Evolutionary conservation across 805 yeast genomes (phyloP), one percentile per base, ranked within the genome.

Genomic region (Teunomyces funiuensis): DNA sequence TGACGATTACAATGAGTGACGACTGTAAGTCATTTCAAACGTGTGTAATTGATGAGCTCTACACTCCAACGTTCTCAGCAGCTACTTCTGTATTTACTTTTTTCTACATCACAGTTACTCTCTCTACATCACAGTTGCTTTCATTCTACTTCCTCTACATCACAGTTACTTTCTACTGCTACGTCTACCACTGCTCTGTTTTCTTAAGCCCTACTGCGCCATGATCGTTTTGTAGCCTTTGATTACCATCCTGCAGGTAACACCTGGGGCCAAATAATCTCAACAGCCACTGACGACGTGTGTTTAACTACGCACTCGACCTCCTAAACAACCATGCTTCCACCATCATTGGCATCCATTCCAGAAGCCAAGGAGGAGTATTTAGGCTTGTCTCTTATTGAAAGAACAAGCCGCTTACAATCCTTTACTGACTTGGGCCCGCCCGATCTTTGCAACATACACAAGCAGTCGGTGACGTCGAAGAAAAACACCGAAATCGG

Each of bases 401-500:
- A 83, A 55, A 71, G 95, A 51, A 77, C 85, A 2, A 61, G 76
- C 27, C 74, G 84, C 49, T 63, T 85, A 34, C 73, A 73, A 36
- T 67, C 77, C 29, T 79, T 84, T 45, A 69, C 62, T 40, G 90
- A 85, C 46, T 60, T 86, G 42, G 95, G 95, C 9, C 86, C 89
- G 8, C 86, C 84, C 28, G 88, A 79, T 62, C 64, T 77, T 60
- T 77, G 80, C 42, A 74, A 73, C 46, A 61, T 80, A 42, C 70
- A 66, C 39, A 79, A 73, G 47, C 61, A 61, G 20, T 55, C 63
- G 25, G 65, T 61, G 49, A 71, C 55, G 34, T 63, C 70, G 50
- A 67, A 71, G 66, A 70, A 68, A 39, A 54, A 52, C 38, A 68
- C 73, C 28, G 79, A 73, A 37, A 61, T 81, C n/a, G 86, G 88